A percentile compares a stretch with the other conserved stretches of the same genome.
These are phyloP conservation scores for Zygoascus ofunaensis DNA, from an alignment of 805 yeast species.

Conservation along the genomic window DNA sequence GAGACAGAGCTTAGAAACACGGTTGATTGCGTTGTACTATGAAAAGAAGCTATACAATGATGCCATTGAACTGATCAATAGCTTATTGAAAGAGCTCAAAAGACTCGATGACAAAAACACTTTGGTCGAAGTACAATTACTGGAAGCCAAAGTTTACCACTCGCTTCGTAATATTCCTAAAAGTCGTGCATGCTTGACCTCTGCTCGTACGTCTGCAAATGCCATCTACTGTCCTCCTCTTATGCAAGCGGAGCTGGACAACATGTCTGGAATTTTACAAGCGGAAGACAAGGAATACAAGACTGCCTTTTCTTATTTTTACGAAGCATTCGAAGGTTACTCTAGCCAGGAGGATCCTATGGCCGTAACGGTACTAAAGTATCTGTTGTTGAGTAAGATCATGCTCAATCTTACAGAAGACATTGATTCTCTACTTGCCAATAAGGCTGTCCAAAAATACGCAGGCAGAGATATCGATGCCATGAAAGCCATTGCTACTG, in stretches of 20 bases:
- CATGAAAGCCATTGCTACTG: constrained; percentile 85
- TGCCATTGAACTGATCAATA: constrained; percentile 62
- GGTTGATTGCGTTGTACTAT: constrained; percentile 68
- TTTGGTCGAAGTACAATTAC: constrained; percentile 86
- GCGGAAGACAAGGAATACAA: constrained; percentile 96
- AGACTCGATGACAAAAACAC: constrained; percentile 92
- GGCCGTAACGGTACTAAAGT: constrained; percentile 74
- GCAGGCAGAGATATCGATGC: constrained; percentile 87
- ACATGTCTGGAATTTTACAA: constrained; percentile 90
- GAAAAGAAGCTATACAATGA: constrained; percentile 56
- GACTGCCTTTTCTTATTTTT: constrained; percentile 92
- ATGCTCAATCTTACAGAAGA: constrained; percentile 86
- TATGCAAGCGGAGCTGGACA: constrained; percentile 87
- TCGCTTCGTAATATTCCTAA: constrained; percentile 86
- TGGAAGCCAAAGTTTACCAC: constrained; percentile 84
- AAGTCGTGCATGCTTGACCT: constrained; percentile 82
- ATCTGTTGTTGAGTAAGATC: constrained; percentile 85
- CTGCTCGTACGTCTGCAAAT: constrained; percentile 97
- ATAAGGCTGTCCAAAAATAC: constrained; percentile 65
- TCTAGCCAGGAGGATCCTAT: constrained; percentile 44
- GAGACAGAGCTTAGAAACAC: constrained; percentile 78
- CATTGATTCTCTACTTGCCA: constrained; percentile 64
- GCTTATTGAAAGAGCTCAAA: constrained; percentile 74
- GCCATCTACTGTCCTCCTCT: constrained; percentile 91
- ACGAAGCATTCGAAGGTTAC: constrained; percentile 89